Conservation (phyloP, 2,329 filamentous ascomycete genomes). For the Penicillium janthinellum region DNA sequence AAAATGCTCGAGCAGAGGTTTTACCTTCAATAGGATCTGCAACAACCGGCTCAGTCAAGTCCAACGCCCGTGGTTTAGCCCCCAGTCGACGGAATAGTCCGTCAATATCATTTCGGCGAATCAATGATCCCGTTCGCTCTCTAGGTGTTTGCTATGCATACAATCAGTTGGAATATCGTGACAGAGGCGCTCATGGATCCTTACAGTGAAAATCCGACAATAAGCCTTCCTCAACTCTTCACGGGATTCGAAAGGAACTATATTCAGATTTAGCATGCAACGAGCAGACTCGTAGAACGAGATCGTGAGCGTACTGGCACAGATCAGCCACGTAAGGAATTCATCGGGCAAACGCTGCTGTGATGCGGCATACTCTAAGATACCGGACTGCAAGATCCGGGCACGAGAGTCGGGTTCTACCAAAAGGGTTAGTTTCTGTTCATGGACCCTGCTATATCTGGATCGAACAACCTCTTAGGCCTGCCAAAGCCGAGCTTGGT, state of each 20-base stretch:
- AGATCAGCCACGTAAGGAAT: conserved; percentile 65
- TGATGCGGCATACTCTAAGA: conserved; percentile 58
- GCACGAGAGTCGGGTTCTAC: conserved; percentile 55
- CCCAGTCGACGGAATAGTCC: conserved; percentile 62
- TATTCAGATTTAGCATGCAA: conserved; percentile 7
- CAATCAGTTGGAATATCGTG: conserved; percentile 13
- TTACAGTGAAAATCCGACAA: conserved; percentile 53
- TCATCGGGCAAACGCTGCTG: conserved; percentile 60
- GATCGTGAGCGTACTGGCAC: conserved; percentile 32
- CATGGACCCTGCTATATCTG: background rate
- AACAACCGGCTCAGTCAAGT: conserved; percentile 30
- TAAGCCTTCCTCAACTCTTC: conserved; percentile 63
- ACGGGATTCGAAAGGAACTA: conserved; percentile 57
- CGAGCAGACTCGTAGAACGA: background rate
- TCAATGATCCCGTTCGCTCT: conserved; percentile 35
- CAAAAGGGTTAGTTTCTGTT: conserved; percentile 14
- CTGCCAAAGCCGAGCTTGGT: conserved; percentile 32
- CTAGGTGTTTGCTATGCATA: conserved; percentile 28
- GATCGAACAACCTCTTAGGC: conserved; percentile 36
- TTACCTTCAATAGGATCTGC: conserved; percentile 32
- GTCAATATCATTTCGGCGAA: conserved; percentile 46
- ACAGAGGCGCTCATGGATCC: conserved; percentile 35
- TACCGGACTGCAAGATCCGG: conserved; percentile 63
- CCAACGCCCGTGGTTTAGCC: conserved; percentile 52
- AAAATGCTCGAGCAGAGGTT: background rate